Percentiles rank a stretch among this genome's conserved stretches.
Conservation (phyloP, 306 rosid species). For the Cucumis cinereus region DNA sequence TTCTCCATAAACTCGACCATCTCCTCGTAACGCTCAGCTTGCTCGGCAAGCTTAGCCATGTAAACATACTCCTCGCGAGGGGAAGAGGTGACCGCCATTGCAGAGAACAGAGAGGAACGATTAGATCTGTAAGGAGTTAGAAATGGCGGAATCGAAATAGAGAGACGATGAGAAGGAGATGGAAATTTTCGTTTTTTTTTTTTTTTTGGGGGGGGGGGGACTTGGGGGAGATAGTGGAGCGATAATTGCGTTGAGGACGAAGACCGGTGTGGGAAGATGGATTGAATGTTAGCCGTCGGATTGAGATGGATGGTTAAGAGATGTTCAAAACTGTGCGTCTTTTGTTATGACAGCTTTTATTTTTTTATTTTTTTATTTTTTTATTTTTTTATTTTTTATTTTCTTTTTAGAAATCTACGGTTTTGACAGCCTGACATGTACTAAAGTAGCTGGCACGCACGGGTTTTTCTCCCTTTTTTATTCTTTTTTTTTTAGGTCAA, state of each 20-base stretch:
- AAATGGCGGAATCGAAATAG: constrained; percentile 11
- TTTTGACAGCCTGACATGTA: constrained; percentile 11
- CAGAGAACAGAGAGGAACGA: background rate
- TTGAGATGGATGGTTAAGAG: background rate
- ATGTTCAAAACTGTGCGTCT: background rate
- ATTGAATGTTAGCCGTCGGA: background rate
- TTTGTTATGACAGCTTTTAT: constrained; percentile 1
- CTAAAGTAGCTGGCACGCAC: constrained; percentile 8
- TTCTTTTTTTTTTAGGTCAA: background rate
- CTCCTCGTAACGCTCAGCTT: constrained; percentile 98
- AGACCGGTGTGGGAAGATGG: background rate
- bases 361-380: background rate
- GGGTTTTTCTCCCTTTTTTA: background rate
- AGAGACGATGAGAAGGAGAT: background rate
- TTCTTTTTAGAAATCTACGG: background rate
- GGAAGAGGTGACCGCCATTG: constrained; percentile 64
- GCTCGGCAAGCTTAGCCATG: constrained; percentile 99
- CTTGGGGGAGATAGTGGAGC: background rate
- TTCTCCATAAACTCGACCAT: constrained; percentile 99
- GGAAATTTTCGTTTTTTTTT: background rate
- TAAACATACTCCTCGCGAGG: constrained; percentile 93
- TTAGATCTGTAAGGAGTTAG: background rate
- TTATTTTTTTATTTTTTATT: background rate
- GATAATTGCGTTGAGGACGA: constrained; percentile 11
- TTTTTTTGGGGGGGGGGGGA: no score